These are phyloP conservation scores for Populus hybrid DNA, from an alignment of 441 rosid genomes.

Conservation along the genomic window DNA sequence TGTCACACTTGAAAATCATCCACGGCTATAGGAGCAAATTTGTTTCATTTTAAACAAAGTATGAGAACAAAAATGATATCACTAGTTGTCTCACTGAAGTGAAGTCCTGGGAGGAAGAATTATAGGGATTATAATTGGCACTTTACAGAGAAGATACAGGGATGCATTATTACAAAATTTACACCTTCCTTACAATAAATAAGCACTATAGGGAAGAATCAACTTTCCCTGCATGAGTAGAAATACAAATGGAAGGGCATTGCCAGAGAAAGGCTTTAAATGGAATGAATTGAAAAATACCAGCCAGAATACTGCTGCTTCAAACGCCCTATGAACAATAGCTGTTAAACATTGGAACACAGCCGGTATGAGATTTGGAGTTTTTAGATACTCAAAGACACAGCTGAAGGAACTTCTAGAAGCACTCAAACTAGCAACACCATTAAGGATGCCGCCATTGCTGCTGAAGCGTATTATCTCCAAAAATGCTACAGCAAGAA, in stretches of 20 bases:
- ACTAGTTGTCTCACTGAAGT: neutral
- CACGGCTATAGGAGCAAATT: too few relatives aligned
- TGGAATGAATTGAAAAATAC: constrained; percentile 36
- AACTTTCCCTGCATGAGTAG: neutral
- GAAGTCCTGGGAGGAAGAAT: neutral
- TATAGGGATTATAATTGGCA: neutral
- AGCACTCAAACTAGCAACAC: constrained; percentile 54
- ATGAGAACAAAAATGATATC: neutral
- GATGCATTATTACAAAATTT: too few relatives aligned
- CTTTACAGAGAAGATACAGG: neutral
- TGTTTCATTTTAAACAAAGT: neutral
- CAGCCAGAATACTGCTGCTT: constrained; percentile 90
- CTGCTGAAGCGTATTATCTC: constrained; percentile 96
- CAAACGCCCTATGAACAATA: constrained; percentile 90
- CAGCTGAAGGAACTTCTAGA: constrained; percentile 98
- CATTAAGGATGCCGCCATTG: constrained; percentile 97
- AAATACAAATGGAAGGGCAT: neutral
- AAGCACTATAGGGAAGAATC: neutral
- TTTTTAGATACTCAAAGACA: constrained; percentile 93
- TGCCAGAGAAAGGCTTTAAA: constrained; percentile 14
- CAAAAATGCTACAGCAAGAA: constrained; percentile 95
- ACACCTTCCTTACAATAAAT: too few relatives aligned
- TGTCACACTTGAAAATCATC: neutral
- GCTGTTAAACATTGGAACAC: constrained; percentile 91
- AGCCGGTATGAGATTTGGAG: constrained; percentile 88